These are phyloP conservation scores for Triticum aestivum DNA, from an alignment of 176 grass and related monocot species.

Conservation along the genomic window IWGSC_CS_RefSeq_v2.1 NC_057795.1:426322617-426323116, in stretches of 20 bases:
- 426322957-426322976: not conserved
- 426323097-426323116: constrained; percentile 77
- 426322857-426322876: constrained; percentile 30
- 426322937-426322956: not conserved
- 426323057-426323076: constrained; percentile 71
- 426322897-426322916: not conserved
- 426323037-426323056: constrained; percentile 41
- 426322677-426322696: constrained; percentile 20
- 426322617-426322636: constrained; percentile 38
- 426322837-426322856: not conserved
- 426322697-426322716: constrained; percentile 35
- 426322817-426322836: constrained; percentile 9
- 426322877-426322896: not conserved
- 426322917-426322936: not conserved
- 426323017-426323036: constrained; percentile 44
- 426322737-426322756: not conserved
- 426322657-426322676: not conserved
- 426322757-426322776: not conserved
- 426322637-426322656: constrained; percentile 16
- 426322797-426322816: not conserved
- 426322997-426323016: constrained; percentile 61
- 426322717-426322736: not conserved
- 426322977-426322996: constrained; percentile 33
- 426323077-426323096: constrained; percentile 70
- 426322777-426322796: not conserved